A percentile compares a stretch with the other conserved stretches of the same genome.
Conservation (phyloP, 306 rosid genomes). For the Fagus sylvatica region DNA sequence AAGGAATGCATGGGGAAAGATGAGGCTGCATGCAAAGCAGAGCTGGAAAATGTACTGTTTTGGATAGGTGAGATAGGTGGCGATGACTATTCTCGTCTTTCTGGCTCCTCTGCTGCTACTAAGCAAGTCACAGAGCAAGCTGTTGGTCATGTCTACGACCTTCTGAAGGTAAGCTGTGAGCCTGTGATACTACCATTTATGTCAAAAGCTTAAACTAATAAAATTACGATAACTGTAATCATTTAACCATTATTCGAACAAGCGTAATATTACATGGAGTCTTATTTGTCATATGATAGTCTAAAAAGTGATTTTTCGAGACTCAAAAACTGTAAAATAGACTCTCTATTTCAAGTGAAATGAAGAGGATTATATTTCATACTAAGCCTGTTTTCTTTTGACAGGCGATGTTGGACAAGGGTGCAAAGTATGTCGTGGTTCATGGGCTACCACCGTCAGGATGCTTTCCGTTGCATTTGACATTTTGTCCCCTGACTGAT, state of each 20-base stretch:
- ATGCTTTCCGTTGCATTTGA: slow-evolving; percentile 16
- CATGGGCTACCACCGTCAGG: slow-evolving; percentile 33
- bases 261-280: no score
- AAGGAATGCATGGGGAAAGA: background rate
- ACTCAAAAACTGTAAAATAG: no score
- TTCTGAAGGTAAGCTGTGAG: slow-evolving; percentile 4
- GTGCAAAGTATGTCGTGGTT: slow-evolving; percentile 22
- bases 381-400: background rate
- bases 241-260: no score
- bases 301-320: no score
- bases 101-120: background rate
- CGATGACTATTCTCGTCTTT: slow-evolving; percentile 26
- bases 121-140: background rate
- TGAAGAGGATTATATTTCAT: no score
- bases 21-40: background rate
- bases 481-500: background rate
- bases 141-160: background rate
- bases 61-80: slow-evolving; percentile 32
- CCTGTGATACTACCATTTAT: background rate
- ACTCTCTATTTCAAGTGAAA: no score
- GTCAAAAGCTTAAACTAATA: no score
- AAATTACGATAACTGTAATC: no score
- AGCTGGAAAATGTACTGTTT: slow-evolving; percentile 8
- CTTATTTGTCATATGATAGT: no score
- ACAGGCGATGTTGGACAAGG: slow-evolving; percentile 10